Evolutionary conservation across 768 basidiomycete species (phyloP), one percentile per base, ranked within the genome.

Genomic region (Pisolithus albus): DNA sequence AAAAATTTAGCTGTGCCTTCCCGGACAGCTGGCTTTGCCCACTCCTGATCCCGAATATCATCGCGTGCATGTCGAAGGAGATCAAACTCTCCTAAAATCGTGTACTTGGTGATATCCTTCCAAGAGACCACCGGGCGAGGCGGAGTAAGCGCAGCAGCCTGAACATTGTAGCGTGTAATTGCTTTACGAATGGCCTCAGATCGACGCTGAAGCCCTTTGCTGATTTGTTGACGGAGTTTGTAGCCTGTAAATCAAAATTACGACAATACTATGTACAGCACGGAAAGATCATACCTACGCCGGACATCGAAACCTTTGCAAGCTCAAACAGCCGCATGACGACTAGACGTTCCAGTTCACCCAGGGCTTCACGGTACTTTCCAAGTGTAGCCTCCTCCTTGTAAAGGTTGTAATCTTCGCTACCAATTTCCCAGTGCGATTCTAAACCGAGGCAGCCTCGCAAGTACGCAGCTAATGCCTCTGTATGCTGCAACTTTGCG

Each of bases 191-290:
- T 64, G 0, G 67, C 63, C 16, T 63, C 39, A 9, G n/a, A 40
- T n/a, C 4, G n/a, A 4, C 7, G 13, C n/a, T 40, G 39, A 40
- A 18, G n/a, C 0, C 64, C 49, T 70, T 67, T 23, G 2, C 61
- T 50, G 16, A 70, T 70, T 51, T 69, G 64, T 40, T 56, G 57
- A 15, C 65, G 57, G 21, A 68, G 50, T 36, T 68, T 66, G 34
- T 70, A 70, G 0, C 64, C 69, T 68, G 28, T 28, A 28, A 28
- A 28, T 28, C 28, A 28, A 28, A 28, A 28, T 28, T 28, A 28
- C 9, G 28, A 28, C 28, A 28, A 28, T 28, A 28, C 28, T 6
- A 28, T 28, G 28, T 28, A 28, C 7, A 6, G 28, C 28, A 28
- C 3, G 28, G 28, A 28, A 28, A 28, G 28, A 28, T 28, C 4